Base-by-base conservation (phyloP, 768 basidiomycete species). In the Auricularia sp. region DNA sequence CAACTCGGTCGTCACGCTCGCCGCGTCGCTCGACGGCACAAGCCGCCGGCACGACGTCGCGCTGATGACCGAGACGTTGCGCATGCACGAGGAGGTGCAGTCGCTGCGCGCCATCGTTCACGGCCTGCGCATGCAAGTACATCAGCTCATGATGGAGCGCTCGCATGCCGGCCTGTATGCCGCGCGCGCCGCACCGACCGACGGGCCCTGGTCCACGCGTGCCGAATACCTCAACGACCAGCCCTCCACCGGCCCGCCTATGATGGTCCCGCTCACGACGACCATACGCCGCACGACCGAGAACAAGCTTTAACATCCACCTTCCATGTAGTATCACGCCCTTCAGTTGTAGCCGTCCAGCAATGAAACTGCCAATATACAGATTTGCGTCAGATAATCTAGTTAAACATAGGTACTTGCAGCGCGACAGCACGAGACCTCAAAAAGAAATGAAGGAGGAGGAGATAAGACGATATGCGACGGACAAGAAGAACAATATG, bases 71-170 rank as follows among this genome's bases (percentile, higher is more conserved):
- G 90, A 93, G 73, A 82, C 83, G 58, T 78, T 89, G 71, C 78
- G 89, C 67, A 75, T 87, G 66, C 85, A 83, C 54, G 90, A 93
- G 68, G 90, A 93, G 71, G 79, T 90, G 37, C 83, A 84, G 69
- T 83, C 85, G 24, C 70, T 93, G 61, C 81, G 87, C 62, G 87
- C 82, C 29, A 84, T 80, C 62, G 78, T 92, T 54, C 88, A 92
- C 67, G 90, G 90, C 2, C 73, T 93, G 58, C 80, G 90, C 64
- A 88, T 92, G 80, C 90, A 92, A 83, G 73, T 86, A 63, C 88
- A 90, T 70, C 80, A 82, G 59, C 82, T 90, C 67, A 86, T 90
- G 86, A 85, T 89, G 85, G 87, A 89, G 51, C 79, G 86, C 65
- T 42, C 34, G 64, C 58, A 33, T 37, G 62, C 62, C 59, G 34